Conservation (phyloP, 768 basidiomycete genomes). For the Cantharellus cinnabarinus region DNA sequence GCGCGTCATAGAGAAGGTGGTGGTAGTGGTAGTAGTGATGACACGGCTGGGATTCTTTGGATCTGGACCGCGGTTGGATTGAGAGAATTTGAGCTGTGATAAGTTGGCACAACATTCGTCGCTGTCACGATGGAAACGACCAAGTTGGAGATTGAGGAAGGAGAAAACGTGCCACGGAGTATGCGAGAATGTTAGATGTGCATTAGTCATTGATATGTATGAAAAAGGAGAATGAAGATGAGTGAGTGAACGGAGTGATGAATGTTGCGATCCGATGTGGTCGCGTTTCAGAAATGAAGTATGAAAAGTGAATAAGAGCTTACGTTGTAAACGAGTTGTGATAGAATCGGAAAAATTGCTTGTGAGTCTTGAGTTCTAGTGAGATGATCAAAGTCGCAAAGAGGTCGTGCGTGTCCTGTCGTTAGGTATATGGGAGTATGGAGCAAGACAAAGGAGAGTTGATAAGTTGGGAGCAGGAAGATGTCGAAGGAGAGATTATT, state of each 20-base stretch:
- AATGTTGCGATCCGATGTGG: not conserved
- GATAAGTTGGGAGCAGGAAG: slow-evolving; percentile 3
- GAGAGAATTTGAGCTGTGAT: slow-evolving; percentile 91
- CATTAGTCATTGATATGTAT: not conserved
- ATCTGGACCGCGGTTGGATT: slow-evolving; percentile 96
- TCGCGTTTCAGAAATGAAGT: not conserved
- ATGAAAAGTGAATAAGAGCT: slow-evolving; percentile 17
- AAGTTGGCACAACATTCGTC: slow-evolving; percentile 91
- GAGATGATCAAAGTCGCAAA: slow-evolving; percentile 95
- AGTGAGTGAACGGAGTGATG: not conserved
- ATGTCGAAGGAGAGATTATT: not conserved
- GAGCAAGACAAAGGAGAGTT: slow-evolving; percentile 3
- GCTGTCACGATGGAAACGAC: slow-evolving; percentile 20
- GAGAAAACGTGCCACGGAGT: not conserved
- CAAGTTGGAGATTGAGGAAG: slow-evolving; percentile 2
- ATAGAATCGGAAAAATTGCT: slow-evolving; percentile 91
- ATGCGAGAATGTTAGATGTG: not conserved
- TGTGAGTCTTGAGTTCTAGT: slow-evolving; percentile 68
- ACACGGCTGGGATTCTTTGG: slow-evolving; percentile 95
- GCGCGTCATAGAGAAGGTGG: slow-evolving; percentile 98
- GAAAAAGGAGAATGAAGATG: not conserved
- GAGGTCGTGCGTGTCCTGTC: slow-evolving; percentile 89
- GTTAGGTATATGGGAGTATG: slow-evolving; percentile 5
- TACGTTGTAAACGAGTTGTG: slow-evolving; percentile 92
- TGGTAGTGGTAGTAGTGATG: slow-evolving; percentile 97